phyloP scores from a whole-genome alignment of 2,329 filamentous ascomycete genomes.

The Colletotrichum nymphaeae region DNA sequence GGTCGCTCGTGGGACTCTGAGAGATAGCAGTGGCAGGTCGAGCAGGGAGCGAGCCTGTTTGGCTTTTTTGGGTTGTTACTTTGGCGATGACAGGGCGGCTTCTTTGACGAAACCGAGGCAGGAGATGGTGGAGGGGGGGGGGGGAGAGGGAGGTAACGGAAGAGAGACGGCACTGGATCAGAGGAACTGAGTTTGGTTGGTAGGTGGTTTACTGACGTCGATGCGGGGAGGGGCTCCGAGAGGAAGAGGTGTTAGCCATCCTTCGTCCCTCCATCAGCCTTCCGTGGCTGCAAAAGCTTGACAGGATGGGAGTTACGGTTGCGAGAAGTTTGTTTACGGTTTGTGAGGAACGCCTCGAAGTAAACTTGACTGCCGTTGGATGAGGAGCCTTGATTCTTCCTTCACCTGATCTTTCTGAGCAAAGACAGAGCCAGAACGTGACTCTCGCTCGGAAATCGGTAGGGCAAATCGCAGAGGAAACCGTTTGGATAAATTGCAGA shows the following conservation, averaged over 20 bases:
- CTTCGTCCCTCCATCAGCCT: neutral
- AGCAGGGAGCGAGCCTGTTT: constrained; percentile 7
- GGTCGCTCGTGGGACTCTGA: neutral
- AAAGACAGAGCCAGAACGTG: neutral
- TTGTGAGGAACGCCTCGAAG: neutral
- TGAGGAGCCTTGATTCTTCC: neutral
- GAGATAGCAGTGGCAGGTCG: neutral
- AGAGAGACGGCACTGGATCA: neutral
- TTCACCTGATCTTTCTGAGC: neutral
- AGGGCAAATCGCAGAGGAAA: neutral
- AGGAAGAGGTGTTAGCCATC: neutral
- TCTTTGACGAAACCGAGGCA: constrained; percentile 8
- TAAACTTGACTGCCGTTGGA: neutral
- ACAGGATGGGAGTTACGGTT: neutral
- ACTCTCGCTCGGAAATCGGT: neutral
- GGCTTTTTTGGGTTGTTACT: neutral
- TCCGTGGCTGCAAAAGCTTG: neutral
- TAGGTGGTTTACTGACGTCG: neutral
- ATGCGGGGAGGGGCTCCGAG: neutral
- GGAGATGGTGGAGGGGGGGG: neutral
- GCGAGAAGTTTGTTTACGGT: neutral
- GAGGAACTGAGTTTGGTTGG: neutral
- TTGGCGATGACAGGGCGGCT: neutral
- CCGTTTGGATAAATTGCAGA: neutral
- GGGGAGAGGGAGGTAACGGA: no score